A percentile compares a stretch with the other conserved stretches of the same genome.
Evolutionary conservation across 2,329 filamentous ascomycete species (phyloP).

Genomic region (Exutisphaerella laricina): DNA sequence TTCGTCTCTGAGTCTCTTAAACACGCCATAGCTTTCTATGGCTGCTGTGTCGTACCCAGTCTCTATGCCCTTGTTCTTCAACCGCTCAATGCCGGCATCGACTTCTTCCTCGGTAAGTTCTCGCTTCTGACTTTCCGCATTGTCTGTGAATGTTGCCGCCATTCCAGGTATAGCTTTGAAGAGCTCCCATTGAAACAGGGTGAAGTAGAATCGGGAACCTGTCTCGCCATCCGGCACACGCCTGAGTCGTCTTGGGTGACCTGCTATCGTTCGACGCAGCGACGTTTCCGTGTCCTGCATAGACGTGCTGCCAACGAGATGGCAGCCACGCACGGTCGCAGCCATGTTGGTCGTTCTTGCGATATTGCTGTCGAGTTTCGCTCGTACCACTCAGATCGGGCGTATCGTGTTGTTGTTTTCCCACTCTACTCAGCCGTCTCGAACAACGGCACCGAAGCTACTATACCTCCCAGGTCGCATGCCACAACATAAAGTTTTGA

Average conservation of each 20-base stretch:
- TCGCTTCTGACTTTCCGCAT: constrained; percentile 3
- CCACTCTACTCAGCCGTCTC: not conserved
- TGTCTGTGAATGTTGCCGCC: constrained; percentile 10
- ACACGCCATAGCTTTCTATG: constrained; percentile 31
- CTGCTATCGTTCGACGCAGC: constrained; percentile 26
- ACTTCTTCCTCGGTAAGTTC: constrained; percentile 18
- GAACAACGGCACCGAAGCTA: not conserved
- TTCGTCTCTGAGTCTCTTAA: constrained; percentile 27
- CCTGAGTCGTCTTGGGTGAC: constrained; percentile 32
- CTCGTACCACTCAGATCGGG: no score
- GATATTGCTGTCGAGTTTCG: no score
- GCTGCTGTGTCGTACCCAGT: constrained; percentile 33
- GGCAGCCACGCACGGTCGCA: constrained; percentile 19
- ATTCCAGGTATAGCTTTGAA: constrained; percentile 9
- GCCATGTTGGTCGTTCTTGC: constrained; percentile 4
- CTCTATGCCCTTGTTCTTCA: constrained; percentile 14
- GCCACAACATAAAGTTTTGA: no score
- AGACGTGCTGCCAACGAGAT: constrained; percentile 36
- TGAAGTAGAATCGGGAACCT: constrained; percentile 32
- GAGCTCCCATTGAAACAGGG: constrained; percentile 29
- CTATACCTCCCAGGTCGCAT: no score
- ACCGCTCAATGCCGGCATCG: constrained; percentile 16
- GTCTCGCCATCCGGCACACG: constrained; percentile 41
- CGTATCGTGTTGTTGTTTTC: no score
- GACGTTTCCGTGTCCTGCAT: constrained; percentile 30